Evolutionary conservation across 1,139 yeast genomes (phyloP).

Genomic region (Pichia sp.): DNA sequence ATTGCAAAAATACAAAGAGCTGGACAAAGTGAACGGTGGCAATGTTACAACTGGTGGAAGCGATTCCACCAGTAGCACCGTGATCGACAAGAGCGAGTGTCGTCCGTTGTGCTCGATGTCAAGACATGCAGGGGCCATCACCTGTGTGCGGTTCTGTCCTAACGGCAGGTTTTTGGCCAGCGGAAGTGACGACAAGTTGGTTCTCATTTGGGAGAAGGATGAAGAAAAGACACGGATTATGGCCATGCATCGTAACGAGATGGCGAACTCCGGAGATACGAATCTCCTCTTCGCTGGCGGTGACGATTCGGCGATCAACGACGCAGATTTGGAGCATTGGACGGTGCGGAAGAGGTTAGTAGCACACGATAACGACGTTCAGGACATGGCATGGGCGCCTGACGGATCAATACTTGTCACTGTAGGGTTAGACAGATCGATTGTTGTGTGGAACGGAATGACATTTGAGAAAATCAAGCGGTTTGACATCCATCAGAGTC

Average conservation of each 20-base stretch:
- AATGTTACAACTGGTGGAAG: too few relatives aligned
- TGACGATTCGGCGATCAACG: constrained; percentile 37
- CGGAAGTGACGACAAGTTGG: constrained; percentile 91
- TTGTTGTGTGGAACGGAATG: constrained; percentile 88
- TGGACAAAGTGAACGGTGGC: not conserved
- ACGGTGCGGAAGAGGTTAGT: constrained; percentile 84
- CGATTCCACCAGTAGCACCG: too few relatives aligned
- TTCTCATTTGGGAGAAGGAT: constrained; percentile 90
- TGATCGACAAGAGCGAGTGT: constrained; percentile 38
- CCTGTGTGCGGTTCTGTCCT: constrained; percentile 88
- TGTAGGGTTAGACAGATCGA: constrained; percentile 88
- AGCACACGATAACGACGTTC: constrained; percentile 96
- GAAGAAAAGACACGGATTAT: constrained; percentile 44
- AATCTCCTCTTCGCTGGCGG: constrained; percentile 43
- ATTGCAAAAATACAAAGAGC: constrained; percentile 38
- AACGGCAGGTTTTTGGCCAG: constrained; percentile 87
- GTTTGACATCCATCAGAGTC: constrained; percentile 89
- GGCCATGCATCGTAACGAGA: constrained; percentile 40
- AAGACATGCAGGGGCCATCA: constrained; percentile 85
- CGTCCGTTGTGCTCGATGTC: constrained; percentile 76
- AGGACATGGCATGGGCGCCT: constrained; percentile 97
- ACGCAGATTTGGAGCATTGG: constrained; percentile 81
- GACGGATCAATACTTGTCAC: constrained; percentile 86
- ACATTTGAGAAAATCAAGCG: constrained; percentile 88
- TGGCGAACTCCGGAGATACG: constrained; percentile 77